phyloP scores from a whole-genome alignment of 345 rosid genomes.

The Hypericum androsaemum region DNA sequence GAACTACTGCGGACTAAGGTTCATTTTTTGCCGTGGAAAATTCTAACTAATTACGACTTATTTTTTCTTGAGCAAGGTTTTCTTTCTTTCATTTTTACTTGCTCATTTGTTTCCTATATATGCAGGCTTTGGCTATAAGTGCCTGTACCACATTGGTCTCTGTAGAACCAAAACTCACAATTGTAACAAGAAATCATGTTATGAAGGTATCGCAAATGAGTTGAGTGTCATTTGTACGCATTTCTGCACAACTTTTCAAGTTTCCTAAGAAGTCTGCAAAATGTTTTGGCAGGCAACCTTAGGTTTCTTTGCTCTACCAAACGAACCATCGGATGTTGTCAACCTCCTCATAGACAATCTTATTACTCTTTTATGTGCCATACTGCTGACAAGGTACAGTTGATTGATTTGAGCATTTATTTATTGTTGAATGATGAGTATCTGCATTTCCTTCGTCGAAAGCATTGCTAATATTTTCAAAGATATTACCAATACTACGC shows the following conservation, averaged over 20 bases:
- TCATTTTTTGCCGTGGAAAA: constrained; percentile 5
- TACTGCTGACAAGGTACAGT: constrained; percentile 86
- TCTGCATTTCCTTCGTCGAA: background rate
- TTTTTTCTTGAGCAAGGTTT: background rate
- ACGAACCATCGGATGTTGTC: constrained; percentile 79
- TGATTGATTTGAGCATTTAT: background rate
- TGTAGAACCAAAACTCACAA: constrained; percentile 90
- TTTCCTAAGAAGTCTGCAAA: constrained; percentile 7
- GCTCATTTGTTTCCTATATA: constrained; percentile 15
- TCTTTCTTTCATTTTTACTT: background rate
- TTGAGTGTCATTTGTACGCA: background rate
- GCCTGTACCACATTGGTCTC: constrained; percentile 97
- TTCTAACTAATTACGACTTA: background rate
- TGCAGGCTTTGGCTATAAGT: constrained; percentile 83
- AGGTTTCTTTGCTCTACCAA: constrained; percentile 88
- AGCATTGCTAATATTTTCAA: too few species aligned
- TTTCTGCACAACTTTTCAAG: constrained; percentile 1
- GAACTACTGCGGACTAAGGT: constrained; percentile 88
- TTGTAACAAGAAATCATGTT: constrained; percentile 84
- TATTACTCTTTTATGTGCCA: constrained; percentile 86
- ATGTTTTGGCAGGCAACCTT: constrained; percentile 67
- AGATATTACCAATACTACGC: too few species aligned
- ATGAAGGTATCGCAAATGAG: constrained; percentile 49
- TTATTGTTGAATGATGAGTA: too few species aligned
- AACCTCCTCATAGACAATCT: constrained; percentile 84